Evolutionary conservation across 208 protist species (phyloP).

Genomic region (Wallacemonas sp.): DNA sequence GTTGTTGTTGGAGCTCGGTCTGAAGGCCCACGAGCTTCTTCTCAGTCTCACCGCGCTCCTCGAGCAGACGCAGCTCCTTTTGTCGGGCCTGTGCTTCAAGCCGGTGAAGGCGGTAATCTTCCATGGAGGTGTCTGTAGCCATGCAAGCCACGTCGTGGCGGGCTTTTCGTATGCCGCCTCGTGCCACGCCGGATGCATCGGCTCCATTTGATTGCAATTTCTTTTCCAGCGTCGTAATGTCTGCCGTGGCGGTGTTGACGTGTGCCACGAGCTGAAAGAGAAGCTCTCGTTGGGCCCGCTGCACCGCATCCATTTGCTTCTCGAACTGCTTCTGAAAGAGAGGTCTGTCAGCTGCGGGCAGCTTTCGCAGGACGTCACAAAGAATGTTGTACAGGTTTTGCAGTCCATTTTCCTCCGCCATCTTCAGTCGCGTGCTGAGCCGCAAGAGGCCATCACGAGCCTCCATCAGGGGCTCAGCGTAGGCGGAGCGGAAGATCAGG

Average conservation of each 20-base stretch:
- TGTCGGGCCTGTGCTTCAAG: slow-evolving; percentile 50
- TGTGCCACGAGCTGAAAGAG: slow-evolving; percentile 48
- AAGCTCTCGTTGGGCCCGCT: slow-evolving; percentile 52
- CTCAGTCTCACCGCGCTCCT: slow-evolving; percentile 17
- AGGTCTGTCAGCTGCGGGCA: neutral
- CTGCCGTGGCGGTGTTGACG: slow-evolving; percentile 31
- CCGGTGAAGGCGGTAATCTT: slow-evolving; percentile 52
- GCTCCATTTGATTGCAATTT: too few species aligned
- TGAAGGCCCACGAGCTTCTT: slow-evolving; percentile 16
- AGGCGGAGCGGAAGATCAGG: slow-evolving; percentile 42
- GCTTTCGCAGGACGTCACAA: slow-evolving; percentile 14
- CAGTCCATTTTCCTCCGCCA: slow-evolving; percentile 36
- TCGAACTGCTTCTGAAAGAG: slow-evolving; percentile 38
- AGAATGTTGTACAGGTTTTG: slow-evolving; percentile 37
- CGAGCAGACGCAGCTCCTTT: slow-evolving; percentile 29
- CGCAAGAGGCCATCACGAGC: slow-evolving; percentile 40
- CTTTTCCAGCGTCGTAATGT: slow-evolving; percentile 18
- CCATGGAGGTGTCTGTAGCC: slow-evolving; percentile 27
- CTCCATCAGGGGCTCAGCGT: slow-evolving; percentile 37
- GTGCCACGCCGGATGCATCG: too few species aligned
- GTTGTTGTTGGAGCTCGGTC: slow-evolving; percentile 17
- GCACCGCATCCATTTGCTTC: slow-evolving; percentile 44
- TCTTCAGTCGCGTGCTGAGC: slow-evolving; percentile 57
- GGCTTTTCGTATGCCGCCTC: too few species aligned
- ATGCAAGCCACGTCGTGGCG: slow-evolving; percentile 33